A percentile compares a stretch with the other conserved stretches of the same genome.
Conservation (phyloP, 768 basidiomycete genomes). For the Sarcodon aspratus region DNA sequence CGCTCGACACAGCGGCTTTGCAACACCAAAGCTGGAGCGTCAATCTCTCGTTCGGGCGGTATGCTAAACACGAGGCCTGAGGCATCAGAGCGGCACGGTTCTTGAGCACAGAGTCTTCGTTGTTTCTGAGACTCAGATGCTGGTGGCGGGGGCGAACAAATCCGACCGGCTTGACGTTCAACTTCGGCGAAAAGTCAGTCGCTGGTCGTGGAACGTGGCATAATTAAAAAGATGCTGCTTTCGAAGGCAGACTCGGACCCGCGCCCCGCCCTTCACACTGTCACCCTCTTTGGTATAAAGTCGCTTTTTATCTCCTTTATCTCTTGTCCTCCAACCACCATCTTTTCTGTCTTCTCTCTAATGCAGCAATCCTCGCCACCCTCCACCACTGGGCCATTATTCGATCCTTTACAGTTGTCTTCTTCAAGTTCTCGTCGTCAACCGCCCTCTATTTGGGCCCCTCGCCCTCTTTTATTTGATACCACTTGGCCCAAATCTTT, state of each 20-base stretch:
- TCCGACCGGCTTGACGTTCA: too few species aligned
- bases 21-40: too few species aligned
- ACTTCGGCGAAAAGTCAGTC: too few species aligned
- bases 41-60: too few species aligned
- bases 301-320: neutral
- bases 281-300: neutral
- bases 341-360: conserved; percentile 1
- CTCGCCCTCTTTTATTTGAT: conserved; percentile 61
- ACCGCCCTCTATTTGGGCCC: conserved; percentile 65
- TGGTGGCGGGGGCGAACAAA: too few species aligned
- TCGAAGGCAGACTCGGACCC: neutral
- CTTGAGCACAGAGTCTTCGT: too few species aligned
- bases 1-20: too few species aligned
- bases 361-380: conserved; percentile 3
- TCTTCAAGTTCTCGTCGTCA: neutral
- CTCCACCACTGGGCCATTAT: neutral
- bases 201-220: too few species aligned
- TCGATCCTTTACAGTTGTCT: neutral
- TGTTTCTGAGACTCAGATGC: too few species aligned
- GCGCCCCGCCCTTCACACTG: neutral
- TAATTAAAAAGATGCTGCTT: too few species aligned
- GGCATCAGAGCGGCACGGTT: too few species aligned
- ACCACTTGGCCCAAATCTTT: conserved; percentile 58
- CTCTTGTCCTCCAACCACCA: conserved; percentile 1
- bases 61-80: too few species aligned